A percentile compares a stretch with the other conserved stretches of the same genome.
phyloP scores from a whole-genome alignment of 2,329 filamentous ascomycete species.

The Gnomoniopsis sp. region DNA sequence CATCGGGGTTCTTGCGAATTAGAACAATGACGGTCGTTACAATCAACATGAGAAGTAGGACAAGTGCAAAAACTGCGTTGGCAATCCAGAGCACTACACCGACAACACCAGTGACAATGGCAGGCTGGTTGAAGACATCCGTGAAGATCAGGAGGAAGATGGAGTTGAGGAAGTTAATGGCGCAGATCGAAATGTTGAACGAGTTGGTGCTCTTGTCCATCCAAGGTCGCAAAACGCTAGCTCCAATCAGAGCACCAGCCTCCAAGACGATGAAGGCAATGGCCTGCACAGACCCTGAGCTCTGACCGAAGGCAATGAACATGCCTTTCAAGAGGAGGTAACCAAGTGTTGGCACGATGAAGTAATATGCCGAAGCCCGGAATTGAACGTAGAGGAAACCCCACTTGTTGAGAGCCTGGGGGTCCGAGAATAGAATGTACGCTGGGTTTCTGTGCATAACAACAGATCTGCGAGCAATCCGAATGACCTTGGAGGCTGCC shows the following conservation, averaged over 20 bases:
- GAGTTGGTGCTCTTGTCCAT: constrained; percentile 99
- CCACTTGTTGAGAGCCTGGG: constrained; percentile 94
- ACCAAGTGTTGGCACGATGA: constrained; percentile 73
- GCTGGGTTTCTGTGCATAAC: constrained; percentile 93
- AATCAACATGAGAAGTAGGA: constrained; percentile 79
- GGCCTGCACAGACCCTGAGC: constrained; percentile 68
- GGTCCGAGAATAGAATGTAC: constrained; percentile 95
- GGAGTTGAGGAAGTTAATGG: constrained; percentile 85
- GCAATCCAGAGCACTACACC: constrained; percentile 86
- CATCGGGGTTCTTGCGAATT: constrained; percentile 90
- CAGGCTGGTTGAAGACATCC: constrained; percentile 78
- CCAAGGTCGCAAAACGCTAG: constrained; percentile 83
- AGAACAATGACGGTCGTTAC: constrained; percentile 65
- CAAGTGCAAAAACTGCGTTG: constrained; percentile 79
- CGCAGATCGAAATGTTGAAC: constrained; percentile 91
- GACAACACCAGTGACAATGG: constrained; percentile 80
- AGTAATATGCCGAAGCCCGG: constrained; percentile 93
- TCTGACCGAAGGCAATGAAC: constrained; percentile 81
- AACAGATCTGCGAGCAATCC: constrained; percentile 83
- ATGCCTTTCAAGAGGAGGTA: constrained; percentile 86
- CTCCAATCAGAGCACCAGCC: constrained; percentile 69
- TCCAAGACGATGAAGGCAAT: constrained; percentile 82
- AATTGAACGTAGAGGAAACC: constrained; percentile 97
- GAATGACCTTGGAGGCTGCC: constrained; percentile 87
- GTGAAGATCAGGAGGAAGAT: constrained; percentile 90